Base-by-base conservation (phyloP, 345 rosid species). In the Triadica sebifera region DNA sequence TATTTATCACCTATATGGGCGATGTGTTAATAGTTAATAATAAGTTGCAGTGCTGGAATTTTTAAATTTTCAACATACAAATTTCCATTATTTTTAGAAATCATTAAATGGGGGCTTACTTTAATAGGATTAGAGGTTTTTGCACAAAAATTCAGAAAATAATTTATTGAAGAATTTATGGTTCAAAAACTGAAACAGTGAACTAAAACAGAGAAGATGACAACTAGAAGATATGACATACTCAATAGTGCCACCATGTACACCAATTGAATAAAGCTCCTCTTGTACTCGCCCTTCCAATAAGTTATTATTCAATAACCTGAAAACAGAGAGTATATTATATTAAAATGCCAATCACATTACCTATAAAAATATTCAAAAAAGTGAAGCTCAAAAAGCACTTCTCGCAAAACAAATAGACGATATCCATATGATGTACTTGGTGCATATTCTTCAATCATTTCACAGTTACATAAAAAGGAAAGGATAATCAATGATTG, bases 161-260 rank as follows among this genome's bases (percentile, higher is more conserved):
- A 29, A 37, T 25, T 25, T 39, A 13, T 41, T 29, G 3, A 20
- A 49, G 17, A 10, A 63, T 24, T 29, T 53, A 52, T 51, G 25
- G 58, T 46, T n/a, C 43, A 50, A 53, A 69, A 71, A 60, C 9
- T 11, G 1, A 11, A 17, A 45, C 12, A 50, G 38, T 47, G 52
- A 62, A 55, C 58, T 24, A 60, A n/a, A 34, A 53, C 12, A 22
- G 34, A 58, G 19, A 77, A 59, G 45, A 43, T 51, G 41, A 43
- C 9, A 55, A 38, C 25, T 61, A 77, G 51, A 7, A 74, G 53
- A 56, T 17, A 49, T 19, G 58, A 80, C 96, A 17, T 89, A 96
- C 99, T 96, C 93, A 34, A 96, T 89, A 41, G 84, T 85, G 76
- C 99, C 99, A 70, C 99, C 99, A 66, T 88, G 97, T 79, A 96